Percentiles rank a stretch among this genome's conserved stretches.
Conservation (phyloP, 306 rosid species). For the Vachellia pachyceras region DNA sequence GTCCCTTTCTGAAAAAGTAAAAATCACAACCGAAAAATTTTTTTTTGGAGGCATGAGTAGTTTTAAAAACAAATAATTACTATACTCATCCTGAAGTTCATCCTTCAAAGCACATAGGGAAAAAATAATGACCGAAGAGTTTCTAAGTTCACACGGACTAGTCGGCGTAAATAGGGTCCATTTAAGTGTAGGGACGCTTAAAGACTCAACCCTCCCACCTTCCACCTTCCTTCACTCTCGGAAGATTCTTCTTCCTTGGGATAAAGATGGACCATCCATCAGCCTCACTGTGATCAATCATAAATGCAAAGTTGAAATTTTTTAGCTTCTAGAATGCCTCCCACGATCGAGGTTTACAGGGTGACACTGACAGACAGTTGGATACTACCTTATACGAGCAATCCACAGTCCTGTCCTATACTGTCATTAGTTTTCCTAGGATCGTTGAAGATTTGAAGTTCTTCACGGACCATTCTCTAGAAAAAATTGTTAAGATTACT, state of each 20-base stretch:
- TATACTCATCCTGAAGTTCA: neutral
- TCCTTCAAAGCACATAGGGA: neutral
- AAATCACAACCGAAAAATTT: neutral
- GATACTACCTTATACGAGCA: conserved; percentile 12
- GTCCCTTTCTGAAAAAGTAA: neutral
- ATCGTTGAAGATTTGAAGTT: conserved; percentile 9
- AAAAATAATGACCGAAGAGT: neutral
- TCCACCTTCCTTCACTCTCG: neutral
- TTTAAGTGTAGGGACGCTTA: neutral
- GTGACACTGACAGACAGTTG: neutral
- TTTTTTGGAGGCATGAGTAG: neutral
- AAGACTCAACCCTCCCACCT: neutral
- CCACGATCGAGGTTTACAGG: neutral
- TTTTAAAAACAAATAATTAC: neutral
- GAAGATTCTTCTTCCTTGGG: neutral
- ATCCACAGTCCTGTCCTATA: conserved; percentile 15
- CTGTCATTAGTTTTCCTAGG: neutral
- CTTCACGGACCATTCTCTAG: neutral
- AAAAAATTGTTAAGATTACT: neutral
- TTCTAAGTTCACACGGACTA: conserved; percentile 6
- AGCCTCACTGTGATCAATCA: neutral
- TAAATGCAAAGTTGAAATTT: neutral
- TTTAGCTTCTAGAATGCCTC: neutral
- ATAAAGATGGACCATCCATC: neutral
- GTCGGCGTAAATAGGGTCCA: neutral